phyloP scores from a whole-genome alignment of 192 early-diverging fungal species.

The Backusella circina region DNA sequence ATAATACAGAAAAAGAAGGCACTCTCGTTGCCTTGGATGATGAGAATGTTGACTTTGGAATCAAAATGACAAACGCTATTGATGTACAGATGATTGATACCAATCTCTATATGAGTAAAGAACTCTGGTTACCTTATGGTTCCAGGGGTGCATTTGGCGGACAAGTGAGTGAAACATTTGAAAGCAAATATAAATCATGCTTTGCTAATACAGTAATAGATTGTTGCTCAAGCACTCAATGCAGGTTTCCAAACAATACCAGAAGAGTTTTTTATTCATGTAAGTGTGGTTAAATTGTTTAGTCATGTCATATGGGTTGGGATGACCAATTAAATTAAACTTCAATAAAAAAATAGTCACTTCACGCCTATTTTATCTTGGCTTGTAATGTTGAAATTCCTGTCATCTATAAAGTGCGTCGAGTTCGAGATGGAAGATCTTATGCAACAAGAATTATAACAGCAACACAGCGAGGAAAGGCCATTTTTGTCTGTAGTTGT shows the following conservation, averaged over 20 bases:
- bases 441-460: constrained; percentile 57
- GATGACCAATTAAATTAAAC: neutral
- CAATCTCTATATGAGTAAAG: constrained; percentile 66
- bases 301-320: neutral
- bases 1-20: neutral
- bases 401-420: constrained; percentile 76
- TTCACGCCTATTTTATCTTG: constrained; percentile 87
- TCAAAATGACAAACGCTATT: constrained; percentile 34
- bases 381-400: constrained; percentile 72
- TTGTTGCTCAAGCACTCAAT: constrained; percentile 59
- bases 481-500: constrained; percentile 69
- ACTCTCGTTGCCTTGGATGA: neutral
- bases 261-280: constrained; percentile 57
- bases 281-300: neutral
- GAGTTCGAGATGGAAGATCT: constrained; percentile 63
- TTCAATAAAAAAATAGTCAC: constrained; percentile 42
- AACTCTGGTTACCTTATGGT: constrained; percentile 78
- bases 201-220: constrained; percentile 1
- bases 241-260: constrained; percentile 77
- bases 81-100: constrained; percentile 64
- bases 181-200: too few species aligned
- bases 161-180: too few species aligned
- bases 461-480: constrained; percentile 74
- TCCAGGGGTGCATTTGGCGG: constrained; percentile 85
- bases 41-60: neutral